Base-by-base conservation (phyloP, 371 early-diverging fungal genomes). In the Mucor piriformis region DNA sequence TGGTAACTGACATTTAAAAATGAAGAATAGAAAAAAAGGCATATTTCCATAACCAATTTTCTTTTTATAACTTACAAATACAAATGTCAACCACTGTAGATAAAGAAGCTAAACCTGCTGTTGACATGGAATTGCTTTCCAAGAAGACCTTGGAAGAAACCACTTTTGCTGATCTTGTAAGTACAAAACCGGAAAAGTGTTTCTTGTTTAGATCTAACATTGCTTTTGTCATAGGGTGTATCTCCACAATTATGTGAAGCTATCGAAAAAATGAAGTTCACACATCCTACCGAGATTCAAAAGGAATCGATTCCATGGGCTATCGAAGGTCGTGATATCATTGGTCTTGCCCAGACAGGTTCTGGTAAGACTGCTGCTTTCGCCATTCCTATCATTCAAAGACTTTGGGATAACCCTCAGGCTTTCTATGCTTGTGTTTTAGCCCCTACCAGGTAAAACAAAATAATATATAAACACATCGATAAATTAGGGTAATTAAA, bases 301-400 rank as follows among this genome's bases (percentile, higher is more conserved):
- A 78, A 78, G 54, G 90, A 91, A 69, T 83, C 94, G 3, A 93
- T 97, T 61, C 98, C 97, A 23, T 86, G 86, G 84, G 90, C 96
- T 12, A 78, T 96, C 18, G 85, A 92, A 70, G 93, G 93, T 21
- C 84, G 92, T 50, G 96, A 97, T 69, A 88, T 98, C 57, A 97
- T 99, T 63, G 98, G 97, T 27, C 86, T 97, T 32, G 98, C 99
- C 6, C 95, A 96, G 65, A 99, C 99, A 0, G 99, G 99, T 49
- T 95, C 96, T 23, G 77, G 77, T 58, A 77, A 99, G 76, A 99
- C 99, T 0, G 95, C 97, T 4, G 96, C 99, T 0, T 99, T 98
- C 81, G 89, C 97, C 10, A 76, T 99, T 8, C 99, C 99, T 15
- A 95, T 99, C 43, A 86, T 97, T 55, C 95, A 98, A 63, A 88